These are phyloP conservation scores for Astrocystis sublimbata DNA, from an alignment of 495 filamentous ascomycete species.

Conservation along the genomic window DNA sequence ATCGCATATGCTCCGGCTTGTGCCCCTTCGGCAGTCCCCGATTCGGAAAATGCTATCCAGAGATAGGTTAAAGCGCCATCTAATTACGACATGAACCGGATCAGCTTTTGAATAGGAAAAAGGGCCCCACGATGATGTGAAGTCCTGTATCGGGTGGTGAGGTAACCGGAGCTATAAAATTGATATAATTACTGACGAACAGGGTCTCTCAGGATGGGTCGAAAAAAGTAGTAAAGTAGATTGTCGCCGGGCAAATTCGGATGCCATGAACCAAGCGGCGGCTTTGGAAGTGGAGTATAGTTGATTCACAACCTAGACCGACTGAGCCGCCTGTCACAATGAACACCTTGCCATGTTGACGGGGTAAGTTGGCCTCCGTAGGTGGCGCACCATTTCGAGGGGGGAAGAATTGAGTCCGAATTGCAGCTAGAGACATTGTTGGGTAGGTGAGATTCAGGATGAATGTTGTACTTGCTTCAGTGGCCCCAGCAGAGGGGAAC, in stretches of 20 bases:
- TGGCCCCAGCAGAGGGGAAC: too few species aligned
- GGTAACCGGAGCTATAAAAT: too few species aligned
- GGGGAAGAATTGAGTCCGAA: slow-evolving; percentile 33
- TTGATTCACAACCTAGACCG: slow-evolving; percentile 39
- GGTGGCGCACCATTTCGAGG: slow-evolving; percentile 27
- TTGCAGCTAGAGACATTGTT: slow-evolving; percentile 12
- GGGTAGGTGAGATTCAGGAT: too few species aligned
- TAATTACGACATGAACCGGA: not conserved
- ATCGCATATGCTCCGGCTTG: slow-evolving; percentile 35
- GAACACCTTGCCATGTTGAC: slow-evolving; percentile 40
- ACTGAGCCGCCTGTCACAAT: slow-evolving; percentile 47
- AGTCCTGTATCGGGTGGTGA: too few species aligned
- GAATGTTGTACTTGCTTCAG: too few species aligned
- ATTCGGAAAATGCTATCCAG: slow-evolving; percentile 39
- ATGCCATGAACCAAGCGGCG: slow-evolving; percentile 40
- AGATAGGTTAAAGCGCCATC: slow-evolving; percentile 43
- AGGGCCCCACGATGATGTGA: too few species aligned
- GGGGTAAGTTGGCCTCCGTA: slow-evolving; percentile 25
- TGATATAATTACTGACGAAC: slow-evolving; percentile 5
- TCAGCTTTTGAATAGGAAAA: not conserved
- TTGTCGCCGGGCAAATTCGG: slow-evolving; percentile 33
- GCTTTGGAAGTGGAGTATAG: slow-evolving; percentile 46
- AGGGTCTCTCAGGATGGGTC: slow-evolving; percentile 27
- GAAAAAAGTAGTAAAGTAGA: slow-evolving; percentile 16
- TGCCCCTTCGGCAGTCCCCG: slow-evolving; percentile 33